Evolutionary conservation across 2,329 filamentous ascomycete species (phyloP), one percentile per base, ranked within the genome.

Genomic region (Ophiocordyceps camponoti-rufipedis): DNA sequence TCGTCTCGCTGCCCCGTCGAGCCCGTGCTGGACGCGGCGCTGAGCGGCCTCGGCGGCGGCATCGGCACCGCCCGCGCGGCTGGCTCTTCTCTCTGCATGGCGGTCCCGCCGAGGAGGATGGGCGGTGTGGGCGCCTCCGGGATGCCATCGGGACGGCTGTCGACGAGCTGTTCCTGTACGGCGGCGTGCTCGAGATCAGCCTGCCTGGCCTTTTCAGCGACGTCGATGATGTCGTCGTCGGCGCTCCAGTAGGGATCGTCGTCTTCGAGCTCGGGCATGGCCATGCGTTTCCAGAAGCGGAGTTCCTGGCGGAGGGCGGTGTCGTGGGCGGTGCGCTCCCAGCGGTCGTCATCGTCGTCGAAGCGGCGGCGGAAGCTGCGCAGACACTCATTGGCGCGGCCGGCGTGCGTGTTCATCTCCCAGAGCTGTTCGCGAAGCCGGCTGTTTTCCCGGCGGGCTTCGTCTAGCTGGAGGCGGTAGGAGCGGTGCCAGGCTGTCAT

Each of bases 231-330:
- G 52, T 81, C 77, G 52, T 80, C 77, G 51, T 81, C 77, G 47
- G 75, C 75, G 54, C 75, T 80, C 68, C 74, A 79, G 55, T 68
- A 77, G 2, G 70, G 65, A 44, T 79, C 75, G 40, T 78, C 71
- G 23, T 78, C 75, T 9, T 69, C 61, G 35, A 80, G 58, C 47
- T 75, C 68, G 10, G 74, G 75, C 69, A 80, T 71, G 13, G 77
- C 77, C 66, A 80, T 69, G 40, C 77, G 66, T 61, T 80, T 80
- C 77, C 76, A 82, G 58, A 77, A 79, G 2, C 77, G 66, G 45
- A 78, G 55, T 58, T 80, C 74, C 56, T 79, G 75, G 4, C 72
- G 67, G 41, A 64, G 58, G 6, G 72, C 69, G 44, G 65, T 67
- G 43, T 70, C 67, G 38, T 75, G 66, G 3, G 78, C 69, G 5